Evolutionary conservation across 2,329 filamentous ascomycete genomes (phyloP).

Genomic region (Neofusicoccum sp.): DNA sequence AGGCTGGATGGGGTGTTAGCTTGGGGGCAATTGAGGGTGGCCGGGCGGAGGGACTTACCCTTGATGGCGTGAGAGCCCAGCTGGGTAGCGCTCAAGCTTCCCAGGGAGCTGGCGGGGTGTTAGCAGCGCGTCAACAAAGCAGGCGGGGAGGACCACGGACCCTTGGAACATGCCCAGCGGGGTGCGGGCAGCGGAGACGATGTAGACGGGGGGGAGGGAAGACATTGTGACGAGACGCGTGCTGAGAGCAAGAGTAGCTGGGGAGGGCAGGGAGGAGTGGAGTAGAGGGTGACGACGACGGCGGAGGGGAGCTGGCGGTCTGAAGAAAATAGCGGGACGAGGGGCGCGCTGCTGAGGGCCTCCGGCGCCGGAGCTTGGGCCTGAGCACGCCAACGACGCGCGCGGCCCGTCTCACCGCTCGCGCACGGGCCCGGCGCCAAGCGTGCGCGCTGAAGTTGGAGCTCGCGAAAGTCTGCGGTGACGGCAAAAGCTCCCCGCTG

Average conservation of each 20-base stretch:
- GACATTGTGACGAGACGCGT: constrained; percentile 60
- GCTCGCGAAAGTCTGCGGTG: constrained; percentile 17
- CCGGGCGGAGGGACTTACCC: constrained; percentile 55
- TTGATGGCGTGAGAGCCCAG: constrained; percentile 92
- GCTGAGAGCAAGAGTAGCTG: neutral
- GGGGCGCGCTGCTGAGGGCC: neutral
- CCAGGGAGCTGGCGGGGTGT: constrained; percentile 70
- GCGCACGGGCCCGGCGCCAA: constrained; percentile 1
- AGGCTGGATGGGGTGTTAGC: constrained; percentile 50
- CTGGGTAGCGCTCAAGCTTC: constrained; percentile 82
- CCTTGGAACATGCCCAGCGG: constrained; percentile 94
- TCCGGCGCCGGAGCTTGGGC: constrained; percentile 19
- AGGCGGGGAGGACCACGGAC: constrained; percentile 53
- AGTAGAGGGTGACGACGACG: constrained; percentile 1
- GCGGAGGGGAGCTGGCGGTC: constrained; percentile 18
- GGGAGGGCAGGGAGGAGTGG: neutral
- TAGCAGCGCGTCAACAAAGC: neutral
- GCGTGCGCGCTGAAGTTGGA: constrained; percentile 5
- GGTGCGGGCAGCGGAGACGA: constrained; percentile 88
- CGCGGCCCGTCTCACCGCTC: neutral
- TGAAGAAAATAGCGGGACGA: constrained; percentile 17
- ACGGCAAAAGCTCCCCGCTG: constrained; percentile 11
- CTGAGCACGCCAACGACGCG: neutral
- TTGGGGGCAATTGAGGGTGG: constrained; percentile 25
- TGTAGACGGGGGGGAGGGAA: constrained; percentile 86